A percentile compares a stretch with the other conserved stretches of the same genome.
These are phyloP conservation scores for Diaporthe humulicola DNA, from an alignment of 2,329 filamentous ascomycete genomes.

Conservation along the genomic window DNA sequence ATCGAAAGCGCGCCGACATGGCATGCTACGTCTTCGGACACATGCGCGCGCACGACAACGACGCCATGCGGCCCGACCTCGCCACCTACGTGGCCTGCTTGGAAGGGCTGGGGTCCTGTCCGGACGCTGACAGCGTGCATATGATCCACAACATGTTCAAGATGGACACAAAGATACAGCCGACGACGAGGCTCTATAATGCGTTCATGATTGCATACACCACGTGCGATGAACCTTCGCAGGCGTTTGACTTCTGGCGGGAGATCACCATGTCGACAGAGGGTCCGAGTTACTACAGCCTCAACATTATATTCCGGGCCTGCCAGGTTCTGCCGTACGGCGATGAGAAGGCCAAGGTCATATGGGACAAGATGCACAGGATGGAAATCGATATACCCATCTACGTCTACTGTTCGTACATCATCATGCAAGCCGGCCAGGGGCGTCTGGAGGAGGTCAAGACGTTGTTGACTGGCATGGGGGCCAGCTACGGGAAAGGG, in stretches of 20 bases:
- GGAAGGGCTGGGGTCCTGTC: slow-evolving; percentile 76
- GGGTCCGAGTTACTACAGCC: slow-evolving; percentile 84
- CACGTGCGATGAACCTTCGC: slow-evolving; percentile 73
- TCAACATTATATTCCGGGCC: slow-evolving; percentile 84
- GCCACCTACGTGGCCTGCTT: slow-evolving; percentile 86
- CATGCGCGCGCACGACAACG: slow-evolving; percentile 84
- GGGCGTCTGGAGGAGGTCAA: slow-evolving; percentile 78
- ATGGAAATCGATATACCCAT: slow-evolving; percentile 86
- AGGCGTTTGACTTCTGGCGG: slow-evolving; percentile 84
- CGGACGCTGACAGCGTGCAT: slow-evolving; percentile 75
- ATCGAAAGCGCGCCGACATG: slow-evolving; percentile 83
- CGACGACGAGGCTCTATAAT: slow-evolving; percentile 83
- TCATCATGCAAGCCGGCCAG: slow-evolving; percentile 81
- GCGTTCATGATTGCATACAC: slow-evolving; percentile 89
- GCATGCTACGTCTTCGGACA: slow-evolving; percentile 89
- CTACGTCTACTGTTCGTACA: slow-evolving; percentile 81
- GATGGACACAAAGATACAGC: slow-evolving; percentile 85
- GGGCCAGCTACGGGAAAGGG: slow-evolving; percentile 73
- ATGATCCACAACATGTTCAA: slow-evolving; percentile 94
- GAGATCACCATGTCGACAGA: slow-evolving; percentile 87
- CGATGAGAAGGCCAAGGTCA: slow-evolving; percentile 71
- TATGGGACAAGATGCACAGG: slow-evolving; percentile 78
- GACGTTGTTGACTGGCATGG: slow-evolving; percentile 75
- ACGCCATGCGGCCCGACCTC: slow-evolving; percentile 73
- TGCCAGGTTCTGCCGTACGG: slow-evolving; percentile 75